Evolutionary conservation across 1,284 basidiomycete species (phyloP).

Genomic region (Malassezia brasiliensis): DNA sequence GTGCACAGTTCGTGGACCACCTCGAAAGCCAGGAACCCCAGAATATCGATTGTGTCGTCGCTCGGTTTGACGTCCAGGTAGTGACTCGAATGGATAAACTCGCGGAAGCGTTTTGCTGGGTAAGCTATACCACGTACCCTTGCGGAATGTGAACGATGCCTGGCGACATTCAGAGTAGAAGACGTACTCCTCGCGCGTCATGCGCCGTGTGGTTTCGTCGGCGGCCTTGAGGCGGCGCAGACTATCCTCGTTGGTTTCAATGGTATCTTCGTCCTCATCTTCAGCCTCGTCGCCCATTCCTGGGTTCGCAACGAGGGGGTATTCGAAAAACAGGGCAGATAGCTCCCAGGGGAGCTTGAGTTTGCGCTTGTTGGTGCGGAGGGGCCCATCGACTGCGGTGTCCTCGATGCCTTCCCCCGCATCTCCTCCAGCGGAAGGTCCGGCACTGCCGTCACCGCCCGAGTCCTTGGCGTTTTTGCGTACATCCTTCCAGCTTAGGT

Average conservation of each 20-base stretch:
- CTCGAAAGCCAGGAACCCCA: conserved; percentile 92
- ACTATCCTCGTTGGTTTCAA: conserved; percentile 89
- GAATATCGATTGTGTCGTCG: conserved; percentile 91
- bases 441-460: conserved; percentile 52
- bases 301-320: conserved; percentile 47
- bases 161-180: conserved; percentile 95
- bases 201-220: conserved; percentile 84
- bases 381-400: conserved; percentile 47
- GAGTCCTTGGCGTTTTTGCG: conserved; percentile 82
- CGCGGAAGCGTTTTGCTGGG: conserved; percentile 80
- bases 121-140: conserved; percentile 1
- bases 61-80: conserved; percentile 82
- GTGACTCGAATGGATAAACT: conserved; percentile 81
- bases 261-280: conserved; percentile 74
- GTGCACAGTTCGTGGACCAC: conserved; percentile 87
- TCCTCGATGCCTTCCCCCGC: conserved; percentile 24
- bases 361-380: conserved; percentile 82
- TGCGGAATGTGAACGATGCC: conserved; percentile 86
- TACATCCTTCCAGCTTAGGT: conserved; percentile 97
- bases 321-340: conserved; percentile 67
- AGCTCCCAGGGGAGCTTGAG: conserved; percentile 96
- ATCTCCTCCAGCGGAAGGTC: conserved; percentile 3
- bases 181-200: conserved; percentile 93
- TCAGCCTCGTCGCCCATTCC: conserved; percentile 81
- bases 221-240: conserved; percentile 73